Conservation (phyloP, 306 rosid genomes). For the Cercis canadensis region DNA sequence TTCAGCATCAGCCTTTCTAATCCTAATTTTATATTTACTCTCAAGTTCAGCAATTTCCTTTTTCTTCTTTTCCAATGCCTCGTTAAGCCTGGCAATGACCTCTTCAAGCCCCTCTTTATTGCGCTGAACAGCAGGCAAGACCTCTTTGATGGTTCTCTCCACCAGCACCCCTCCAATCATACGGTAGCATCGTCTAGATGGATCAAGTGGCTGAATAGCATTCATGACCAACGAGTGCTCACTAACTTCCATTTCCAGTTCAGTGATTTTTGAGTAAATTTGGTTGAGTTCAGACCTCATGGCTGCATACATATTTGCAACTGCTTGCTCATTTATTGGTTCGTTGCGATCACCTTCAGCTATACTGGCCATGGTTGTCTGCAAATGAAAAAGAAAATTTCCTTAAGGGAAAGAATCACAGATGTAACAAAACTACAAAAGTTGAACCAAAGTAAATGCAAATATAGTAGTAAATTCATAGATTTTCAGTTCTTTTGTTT, state of each 20-base stretch:
- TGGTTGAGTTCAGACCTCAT: conserved; percentile 95
- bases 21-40: conserved; percentile 86
- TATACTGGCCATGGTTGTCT: conserved; percentile 68
- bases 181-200: conserved; percentile 84
- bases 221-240: conserved; percentile 84
- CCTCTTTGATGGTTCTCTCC: conserved; percentile 96
- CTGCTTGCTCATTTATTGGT: conserved; percentile 82
- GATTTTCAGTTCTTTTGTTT: not conserved
- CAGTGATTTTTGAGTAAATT: conserved; percentile 91
- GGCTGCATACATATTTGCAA: conserved; percentile 79
- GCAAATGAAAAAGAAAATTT: conserved; percentile 10
- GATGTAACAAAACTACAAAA: not conserved
- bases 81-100: conserved; percentile 81
- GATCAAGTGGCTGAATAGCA: conserved; percentile 93
- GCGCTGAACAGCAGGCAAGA: conserved; percentile 91
- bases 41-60: conserved; percentile 88
- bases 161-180: conserved; percentile 99
- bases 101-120: conserved; percentile 93
- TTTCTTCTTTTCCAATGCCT: conserved; percentile 88
- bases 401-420: not conserved
- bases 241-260: conserved; percentile 93
- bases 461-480: not conserved
- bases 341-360: conserved; percentile 69
- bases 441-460: not conserved
- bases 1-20: conserved; percentile 70